Conservation (phyloP, 768 basidiomycete genomes). For the Lactarius tabidus region DNA sequence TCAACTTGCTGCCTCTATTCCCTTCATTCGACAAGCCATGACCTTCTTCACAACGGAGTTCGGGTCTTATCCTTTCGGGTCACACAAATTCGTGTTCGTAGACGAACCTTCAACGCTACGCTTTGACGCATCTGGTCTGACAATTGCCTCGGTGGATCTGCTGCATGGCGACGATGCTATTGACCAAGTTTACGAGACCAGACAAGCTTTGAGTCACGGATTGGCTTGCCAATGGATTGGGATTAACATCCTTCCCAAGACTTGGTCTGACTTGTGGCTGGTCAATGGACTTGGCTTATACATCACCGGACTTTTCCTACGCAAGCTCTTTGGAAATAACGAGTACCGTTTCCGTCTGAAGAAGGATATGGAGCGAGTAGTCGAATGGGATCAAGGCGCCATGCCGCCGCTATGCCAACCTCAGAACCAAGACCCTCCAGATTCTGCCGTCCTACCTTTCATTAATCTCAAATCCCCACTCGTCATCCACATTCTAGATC, state of each 20-base stretch:
- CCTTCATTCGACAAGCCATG: constrained; percentile 85
- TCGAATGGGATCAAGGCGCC: constrained; percentile 79
- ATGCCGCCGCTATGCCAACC: constrained; percentile 96
- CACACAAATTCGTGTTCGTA: constrained; percentile 92
- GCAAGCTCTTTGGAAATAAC: constrained; percentile 89
- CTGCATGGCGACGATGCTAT: constrained; percentile 85
- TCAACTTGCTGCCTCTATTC: constrained; percentile 62
- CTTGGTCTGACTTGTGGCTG: constrained; percentile 95
- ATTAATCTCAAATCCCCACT: constrained; percentile 93
- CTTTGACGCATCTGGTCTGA: constrained; percentile 81
- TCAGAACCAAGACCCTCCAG: constrained; percentile 78
- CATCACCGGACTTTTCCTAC: constrained; percentile 82
- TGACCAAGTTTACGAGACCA: constrained; percentile 88
- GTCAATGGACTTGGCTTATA: constrained; percentile 90
- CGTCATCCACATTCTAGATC: constrained; percentile 94
- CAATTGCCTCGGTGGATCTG: constrained; percentile 74
- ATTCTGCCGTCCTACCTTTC: constrained; percentile 73
- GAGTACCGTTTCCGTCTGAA: constrained; percentile 94
- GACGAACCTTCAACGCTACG: constrained; percentile 80
- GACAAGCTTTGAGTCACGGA: constrained; percentile 81
- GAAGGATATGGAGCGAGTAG: constrained; percentile 92
- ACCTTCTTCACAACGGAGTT: constrained; percentile 87
- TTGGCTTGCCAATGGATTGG: constrained; percentile 96
- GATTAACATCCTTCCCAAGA: constrained; percentile 91
- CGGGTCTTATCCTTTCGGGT: constrained; percentile 94